Base-by-base conservation (phyloP, 306 rosid genomes). In the Pyrus pyrifolia region DNA sequence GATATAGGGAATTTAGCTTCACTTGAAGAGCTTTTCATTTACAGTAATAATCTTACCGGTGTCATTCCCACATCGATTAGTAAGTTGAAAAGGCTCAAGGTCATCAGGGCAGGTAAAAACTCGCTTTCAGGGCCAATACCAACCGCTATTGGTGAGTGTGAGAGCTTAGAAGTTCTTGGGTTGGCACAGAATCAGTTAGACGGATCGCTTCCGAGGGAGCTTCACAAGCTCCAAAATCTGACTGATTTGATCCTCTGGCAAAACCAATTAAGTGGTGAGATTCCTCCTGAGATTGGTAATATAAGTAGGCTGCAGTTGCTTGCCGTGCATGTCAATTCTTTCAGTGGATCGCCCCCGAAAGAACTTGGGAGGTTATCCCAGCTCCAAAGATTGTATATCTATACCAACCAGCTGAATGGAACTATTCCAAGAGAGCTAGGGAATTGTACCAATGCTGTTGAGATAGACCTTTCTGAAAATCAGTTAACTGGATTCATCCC, bases 391-490 rank as follows among this genome's bases (percentile, higher is more conserved):
- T 69, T 91, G 83, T 91, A 91, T 78, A 67, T 89, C 79, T 91
- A 91, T 73, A 91, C 90, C 80, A 91, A 89, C 85, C 85, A 71
- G 82, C 75, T 91, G 82, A 91, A 91, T 79, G 96, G 89, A 61
- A 89, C 91, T 40, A 87, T 91, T 65, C 91, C 93, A 31, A 44
- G 51, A 17, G 91, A 87, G 78, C 83, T 91, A 74, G 90, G 91
- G 79, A 91, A 86, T 77, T 89, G 91, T 58, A 89, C 86, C 74
- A 84, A 57, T 70, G 96, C 90, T 66, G 59, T 79, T 79, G 90
- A 91, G 83, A 87, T 91, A 69, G 96, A 91, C 77, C 86, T 91
- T 27, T 91, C 93, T 1, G 96, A 91, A 69, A 91, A 91, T 64
- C 88, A 71, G 78, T 73, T 91, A 72, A 80, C 72, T 21, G 91